A percentile compares a stretch with the other conserved stretches of the same genome.
phyloP scores from a whole-genome alignment of 257 asterid genomes.

The Nicotiana knightiana region DNA sequence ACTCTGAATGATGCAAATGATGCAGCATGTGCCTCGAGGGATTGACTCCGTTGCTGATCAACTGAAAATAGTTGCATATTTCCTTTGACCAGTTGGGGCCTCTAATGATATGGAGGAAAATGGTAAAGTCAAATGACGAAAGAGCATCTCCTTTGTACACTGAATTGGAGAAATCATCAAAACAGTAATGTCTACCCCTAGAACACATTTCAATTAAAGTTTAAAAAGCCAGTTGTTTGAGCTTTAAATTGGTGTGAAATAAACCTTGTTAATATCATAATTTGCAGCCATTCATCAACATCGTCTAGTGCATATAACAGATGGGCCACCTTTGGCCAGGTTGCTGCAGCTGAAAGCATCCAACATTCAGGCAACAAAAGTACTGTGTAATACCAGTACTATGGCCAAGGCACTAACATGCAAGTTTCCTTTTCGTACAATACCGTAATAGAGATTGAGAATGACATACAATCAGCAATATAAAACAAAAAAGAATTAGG shows the following conservation, averaged over 20 bases:
- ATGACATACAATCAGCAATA: neutral
- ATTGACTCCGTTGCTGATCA: slow-evolving; percentile 97
- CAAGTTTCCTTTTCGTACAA: neutral
- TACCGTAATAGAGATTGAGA: neutral
- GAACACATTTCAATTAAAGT: neutral
- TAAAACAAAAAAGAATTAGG: neutral
- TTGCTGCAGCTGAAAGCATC: neutral
- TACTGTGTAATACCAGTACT: neutral
- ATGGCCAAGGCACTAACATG: slow-evolving; percentile 4
- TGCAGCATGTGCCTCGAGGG: slow-evolving; percentile 99
- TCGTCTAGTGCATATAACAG: neutral
- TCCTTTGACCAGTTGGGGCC: slow-evolving; percentile 97
- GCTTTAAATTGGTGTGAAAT: neutral
- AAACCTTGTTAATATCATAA: neutral
- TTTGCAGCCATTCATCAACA: slow-evolving; percentile 1
- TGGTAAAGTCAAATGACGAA: neutral
- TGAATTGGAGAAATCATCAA: neutral
- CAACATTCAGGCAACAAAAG: neutral
- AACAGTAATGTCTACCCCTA: neutral
- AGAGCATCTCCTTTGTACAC: neutral
- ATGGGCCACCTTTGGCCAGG: neutral
- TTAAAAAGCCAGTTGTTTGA: neutral
- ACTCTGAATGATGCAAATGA: slow-evolving; percentile 87
- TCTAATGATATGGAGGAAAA: slow-evolving; percentile 29
- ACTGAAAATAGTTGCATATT: slow-evolving; percentile 92